Evolutionary conservation across 306 rosid genomes (phyloP).

Genomic region (Notholithocarpus densiflorus): DNA sequence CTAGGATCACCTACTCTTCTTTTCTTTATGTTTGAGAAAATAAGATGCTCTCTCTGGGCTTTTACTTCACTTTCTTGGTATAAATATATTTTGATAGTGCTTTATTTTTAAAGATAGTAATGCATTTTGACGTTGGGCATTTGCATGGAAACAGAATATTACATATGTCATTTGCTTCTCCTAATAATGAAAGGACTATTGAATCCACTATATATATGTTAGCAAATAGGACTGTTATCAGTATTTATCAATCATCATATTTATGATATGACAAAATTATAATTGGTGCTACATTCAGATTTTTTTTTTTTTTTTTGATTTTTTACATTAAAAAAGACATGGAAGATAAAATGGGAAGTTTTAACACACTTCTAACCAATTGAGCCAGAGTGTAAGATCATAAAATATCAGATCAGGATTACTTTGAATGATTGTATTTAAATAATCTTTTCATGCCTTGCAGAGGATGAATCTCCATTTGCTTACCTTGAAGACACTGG

Average conservation of each 20-base stretch:
- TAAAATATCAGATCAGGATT: no score
- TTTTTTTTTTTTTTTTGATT: background rate
- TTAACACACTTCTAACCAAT: no score
- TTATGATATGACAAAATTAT: no score
- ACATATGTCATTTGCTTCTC: background rate
- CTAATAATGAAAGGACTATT: background rate
- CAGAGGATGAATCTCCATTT: conserved; percentile 43
- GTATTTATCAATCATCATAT: no score
- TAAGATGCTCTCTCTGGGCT: background rate
- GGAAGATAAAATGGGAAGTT: no score
- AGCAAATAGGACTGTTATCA: no score
- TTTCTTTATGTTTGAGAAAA: conserved; percentile 13
- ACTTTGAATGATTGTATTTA: no score
- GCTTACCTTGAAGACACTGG: conserved; percentile 44
- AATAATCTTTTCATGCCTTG: background rate
- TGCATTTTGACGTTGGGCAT: background rate
- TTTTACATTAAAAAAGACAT: no score
- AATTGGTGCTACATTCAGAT: no score
- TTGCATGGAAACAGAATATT: background rate
- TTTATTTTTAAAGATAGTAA: background rate
- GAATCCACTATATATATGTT: no score
- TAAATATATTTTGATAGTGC: background rate
- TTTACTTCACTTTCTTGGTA: background rate
- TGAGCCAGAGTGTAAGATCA: no score
- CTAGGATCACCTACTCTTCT: background rate